Evolutionary conservation across 78 protist genomes (phyloP), one percentile per base, ranked within the genome.

Genomic region (Diacronema lutheri): DNA sequence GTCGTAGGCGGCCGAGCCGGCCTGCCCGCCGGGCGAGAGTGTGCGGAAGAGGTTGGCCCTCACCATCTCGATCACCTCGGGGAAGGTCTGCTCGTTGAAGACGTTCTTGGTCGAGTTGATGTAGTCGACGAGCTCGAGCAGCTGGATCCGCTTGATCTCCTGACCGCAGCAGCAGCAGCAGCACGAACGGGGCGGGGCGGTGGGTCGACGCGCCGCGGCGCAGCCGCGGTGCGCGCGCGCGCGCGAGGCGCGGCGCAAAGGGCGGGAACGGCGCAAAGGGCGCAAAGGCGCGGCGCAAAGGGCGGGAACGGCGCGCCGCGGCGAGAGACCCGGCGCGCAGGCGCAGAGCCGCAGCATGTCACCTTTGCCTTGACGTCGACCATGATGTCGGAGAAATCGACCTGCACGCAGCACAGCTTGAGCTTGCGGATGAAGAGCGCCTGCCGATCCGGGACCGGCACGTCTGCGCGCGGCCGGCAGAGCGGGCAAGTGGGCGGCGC

Each of bases 81-180:
- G 90, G 57, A 94, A 92, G 19, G 93, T 44, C 11, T 25, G 62
- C 88, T 93, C 96, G 25, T 88, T 89, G 71, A 91, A 81, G 12
- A 91, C 90, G 7, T 69, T 65, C 41, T 91, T 86, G 5, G 89
- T 86, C 35, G 37, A 71, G 56, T 85, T 72, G 68, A 96, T 78
- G 76, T 91, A 93, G n/a, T 95, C 96, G 7, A 92, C 91, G 29
- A 95, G 90, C 66, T 96, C 97, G 64, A 93, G 84, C 11, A 96
- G 87, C 33, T 92, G 91, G 14, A 89, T 88, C 25, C 93, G 85
- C 83, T 95, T 95, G 61, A 93, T 79, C 60, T 91, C 93, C n/a
- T n/a, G n/a, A n/a, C n/a, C n/a, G n/a, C n/a, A n/a, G n/a, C n/a
- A n/a, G n/a, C n/a, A n/a, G n/a, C n/a, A n/a, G n/a, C n/a, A n/a